These are phyloP conservation scores for Wakefieldia striispora DNA, from an alignment of 768 basidiomycete genomes.

Conservation along the genomic window DNA sequence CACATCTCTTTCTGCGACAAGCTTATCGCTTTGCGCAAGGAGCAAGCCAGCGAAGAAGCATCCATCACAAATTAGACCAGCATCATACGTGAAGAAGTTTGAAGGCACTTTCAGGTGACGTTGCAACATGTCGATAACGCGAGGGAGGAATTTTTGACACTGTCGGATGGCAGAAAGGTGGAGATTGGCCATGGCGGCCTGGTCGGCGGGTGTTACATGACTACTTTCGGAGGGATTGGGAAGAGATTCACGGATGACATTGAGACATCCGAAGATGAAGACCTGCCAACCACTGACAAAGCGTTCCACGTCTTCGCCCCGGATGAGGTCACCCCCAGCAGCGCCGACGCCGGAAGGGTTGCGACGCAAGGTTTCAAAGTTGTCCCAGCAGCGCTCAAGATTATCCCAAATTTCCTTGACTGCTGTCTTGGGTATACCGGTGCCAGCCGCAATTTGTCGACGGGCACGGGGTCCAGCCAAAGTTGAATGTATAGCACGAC, in stretches of 20 bases:
- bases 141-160: constrained; percentile 51
- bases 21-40: constrained; percentile 55
- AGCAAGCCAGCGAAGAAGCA: constrained; percentile 85
- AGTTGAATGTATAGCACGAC: constrained; percentile 72
- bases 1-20: constrained; percentile 20
- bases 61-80: constrained; percentile 83
- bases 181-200: constrained; percentile 47
- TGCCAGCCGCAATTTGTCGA: constrained; percentile 49
- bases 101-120: constrained; percentile 42
- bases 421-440: constrained; percentile 54
- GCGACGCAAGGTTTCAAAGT: constrained; percentile 66
- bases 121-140: constrained; percentile 50
- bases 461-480: constrained; percentile 78
- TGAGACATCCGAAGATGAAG: constrained; percentile 90
- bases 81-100: constrained; percentile 79
- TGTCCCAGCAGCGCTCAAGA: constrained; percentile 80
- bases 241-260: constrained; percentile 82
- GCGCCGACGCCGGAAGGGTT: constrained; percentile 42
- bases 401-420: constrained; percentile 83
- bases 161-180: constrained; percentile 45
- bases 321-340: constrained; percentile 33
- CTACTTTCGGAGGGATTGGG: constrained; percentile 40
- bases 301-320: constrained; percentile 54
- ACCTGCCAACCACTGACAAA: constrained; percentile 90
- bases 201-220: constrained; percentile 43